A percentile compares a stretch with the other conserved stretches of the same genome.
Evolutionary conservation across 306 rosid genomes (phyloP).

Genomic region (Gastrolobium bilobum): DNA sequence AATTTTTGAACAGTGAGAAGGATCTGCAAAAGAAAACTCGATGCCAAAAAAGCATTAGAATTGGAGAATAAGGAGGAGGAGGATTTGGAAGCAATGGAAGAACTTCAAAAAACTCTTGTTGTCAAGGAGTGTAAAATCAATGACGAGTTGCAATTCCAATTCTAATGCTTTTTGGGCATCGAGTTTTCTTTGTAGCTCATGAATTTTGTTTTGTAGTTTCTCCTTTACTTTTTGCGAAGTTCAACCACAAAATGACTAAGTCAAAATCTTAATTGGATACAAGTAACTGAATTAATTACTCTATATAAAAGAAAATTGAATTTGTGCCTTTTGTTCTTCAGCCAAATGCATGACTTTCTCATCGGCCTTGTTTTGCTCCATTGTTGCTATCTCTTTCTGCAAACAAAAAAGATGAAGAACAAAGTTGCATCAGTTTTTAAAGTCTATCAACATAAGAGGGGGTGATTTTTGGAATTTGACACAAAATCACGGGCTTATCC

Average conservation of each 20-base stretch:
- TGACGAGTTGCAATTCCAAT: slow-evolving; percentile 80
- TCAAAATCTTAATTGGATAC: slow-evolving; percentile 1
- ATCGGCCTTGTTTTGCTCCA: slow-evolving; percentile 77
- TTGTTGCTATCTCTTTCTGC: slow-evolving; percentile 76
- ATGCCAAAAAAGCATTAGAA: slow-evolving; percentile 76
- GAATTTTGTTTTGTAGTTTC: slow-evolving; percentile 57
- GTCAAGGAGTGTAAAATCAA: slow-evolving; percentile 72
- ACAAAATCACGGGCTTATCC: slow-evolving; percentile 10
- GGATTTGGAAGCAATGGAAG: slow-evolving; percentile 53
- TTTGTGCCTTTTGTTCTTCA: slow-evolving; percentile 66
- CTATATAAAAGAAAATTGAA: not conserved
- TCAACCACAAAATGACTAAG: slow-evolving; percentile 21
- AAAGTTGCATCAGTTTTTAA: slow-evolving; percentile 35
- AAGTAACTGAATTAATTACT: slow-evolving; percentile 20
- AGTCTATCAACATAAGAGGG: slow-evolving; percentile 4
- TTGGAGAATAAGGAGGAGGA: slow-evolving; percentile 72
- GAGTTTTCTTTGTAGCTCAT: slow-evolving; percentile 73
- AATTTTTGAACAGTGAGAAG: slow-evolving; percentile 63
- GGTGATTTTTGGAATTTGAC: not conserved
- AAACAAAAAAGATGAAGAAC: slow-evolving; percentile 5
- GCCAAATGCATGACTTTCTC: slow-evolving; percentile 69
- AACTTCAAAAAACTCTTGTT: slow-evolving; percentile 58
- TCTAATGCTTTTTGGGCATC: slow-evolving; percentile 80
- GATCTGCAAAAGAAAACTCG: slow-evolving; percentile 72
- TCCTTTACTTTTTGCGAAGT: slow-evolving; percentile 74